Conservation (phyloP, 2,329 filamentous ascomycete genomes). For the Nemania bipapillata region DNA sequence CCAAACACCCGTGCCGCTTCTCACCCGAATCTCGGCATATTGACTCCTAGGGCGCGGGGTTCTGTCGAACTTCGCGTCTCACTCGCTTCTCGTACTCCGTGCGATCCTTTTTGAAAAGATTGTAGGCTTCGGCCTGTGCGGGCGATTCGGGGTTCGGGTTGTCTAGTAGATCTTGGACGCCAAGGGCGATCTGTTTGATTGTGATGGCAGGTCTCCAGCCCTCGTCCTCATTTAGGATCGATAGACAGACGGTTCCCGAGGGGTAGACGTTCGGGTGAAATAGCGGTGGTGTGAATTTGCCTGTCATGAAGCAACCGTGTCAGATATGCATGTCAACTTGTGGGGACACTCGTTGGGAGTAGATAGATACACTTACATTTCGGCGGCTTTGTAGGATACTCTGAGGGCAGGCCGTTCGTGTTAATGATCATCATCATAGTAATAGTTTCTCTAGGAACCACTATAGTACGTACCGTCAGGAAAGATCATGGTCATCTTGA, state of each 20-base stretch:
- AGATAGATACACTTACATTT: constrained; percentile 80
- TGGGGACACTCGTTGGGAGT: background rate
- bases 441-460: background rate
- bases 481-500: constrained; percentile 92
- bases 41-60: constrained; percentile 69
- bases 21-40: background rate
- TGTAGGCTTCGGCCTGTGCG: constrained; percentile 96
- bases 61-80: constrained; percentile 85
- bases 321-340: constrained; percentile 25
- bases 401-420: constrained; percentile 58
- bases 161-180: constrained; percentile 94
- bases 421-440: constrained; percentile 21
- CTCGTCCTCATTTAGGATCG: constrained; percentile 97
- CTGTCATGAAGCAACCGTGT: constrained; percentile 58
- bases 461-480: constrained; percentile 79
- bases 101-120: constrained; percentile 91
- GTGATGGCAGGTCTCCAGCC: constrained; percentile 99
- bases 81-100: constrained; percentile 89
- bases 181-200: constrained; percentile 95
- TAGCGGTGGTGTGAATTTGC: constrained; percentile 94
- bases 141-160: constrained; percentile 97
- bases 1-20: constrained; percentile 7
- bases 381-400: constrained; percentile 97
- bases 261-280: constrained; percentile 99
- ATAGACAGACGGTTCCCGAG: constrained; percentile 95